phyloP scores from a whole-genome alignment of 78 protist genomes.

The Goniomonas avonlea region DNA sequence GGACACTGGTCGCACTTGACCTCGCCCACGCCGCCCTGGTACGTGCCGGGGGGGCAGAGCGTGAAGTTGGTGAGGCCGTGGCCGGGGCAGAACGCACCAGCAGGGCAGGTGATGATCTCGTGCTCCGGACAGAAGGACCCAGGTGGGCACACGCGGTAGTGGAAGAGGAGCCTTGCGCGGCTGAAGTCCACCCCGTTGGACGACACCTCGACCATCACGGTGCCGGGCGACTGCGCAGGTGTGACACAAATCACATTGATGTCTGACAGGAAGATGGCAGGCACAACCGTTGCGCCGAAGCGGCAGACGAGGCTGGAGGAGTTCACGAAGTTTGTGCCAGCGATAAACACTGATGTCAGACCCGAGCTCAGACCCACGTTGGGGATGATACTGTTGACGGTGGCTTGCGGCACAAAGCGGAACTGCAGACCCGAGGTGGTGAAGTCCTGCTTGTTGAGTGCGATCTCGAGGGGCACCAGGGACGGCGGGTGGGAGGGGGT shows the following conservation, averaged over 20 bases:
- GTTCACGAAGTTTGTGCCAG: conserved; percentile 1
- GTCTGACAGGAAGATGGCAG: neutral
- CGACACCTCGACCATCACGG: neutral
- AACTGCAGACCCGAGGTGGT: neutral
- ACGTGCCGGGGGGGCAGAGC: neutral
- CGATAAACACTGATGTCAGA: neutral
- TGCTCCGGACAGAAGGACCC: neutral
- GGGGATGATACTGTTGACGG: neutral
- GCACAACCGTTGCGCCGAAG: neutral
- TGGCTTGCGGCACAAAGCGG: neutral
- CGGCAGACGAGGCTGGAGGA: neutral
- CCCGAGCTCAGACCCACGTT: neutral
- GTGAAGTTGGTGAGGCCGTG: neutral
- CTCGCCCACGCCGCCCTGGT: neutral
- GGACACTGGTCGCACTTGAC: neutral
- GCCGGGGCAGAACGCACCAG: neutral
- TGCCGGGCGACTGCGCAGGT: neutral
- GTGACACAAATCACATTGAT: neutral
- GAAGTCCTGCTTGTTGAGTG: neutral
- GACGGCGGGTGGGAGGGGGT: neutral
- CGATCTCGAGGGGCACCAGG: neutral
- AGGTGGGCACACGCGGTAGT: neutral
- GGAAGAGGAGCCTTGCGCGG: neutral
- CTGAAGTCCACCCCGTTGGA: neutral
- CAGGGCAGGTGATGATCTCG: neutral